Conservation (phyloP, 208 protist species). For the Chromosphaera perkinsii region DNA sequence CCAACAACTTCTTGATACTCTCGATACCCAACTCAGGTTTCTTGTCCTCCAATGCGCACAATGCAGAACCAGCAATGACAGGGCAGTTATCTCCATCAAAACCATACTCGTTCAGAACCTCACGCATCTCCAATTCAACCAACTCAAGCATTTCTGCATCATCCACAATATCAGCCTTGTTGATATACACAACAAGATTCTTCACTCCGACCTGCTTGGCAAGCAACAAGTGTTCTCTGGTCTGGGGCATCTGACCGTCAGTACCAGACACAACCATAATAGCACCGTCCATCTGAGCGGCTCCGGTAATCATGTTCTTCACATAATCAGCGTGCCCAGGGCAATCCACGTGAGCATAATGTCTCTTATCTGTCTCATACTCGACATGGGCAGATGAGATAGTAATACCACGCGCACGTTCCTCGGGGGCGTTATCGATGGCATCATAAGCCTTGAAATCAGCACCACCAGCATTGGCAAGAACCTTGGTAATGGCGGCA, state of each 20-base stretch:
- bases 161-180: constrained; percentile 79
- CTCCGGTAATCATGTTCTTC: constrained; percentile 70
- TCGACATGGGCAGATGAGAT: constrained; percentile 73
- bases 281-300: constrained; percentile 74
- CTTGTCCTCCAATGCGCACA: constrained; percentile 87
- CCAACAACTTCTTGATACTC: constrained; percentile 80
- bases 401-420: constrained; percentile 74
- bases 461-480: constrained; percentile 45
- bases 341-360: constrained; percentile 81
- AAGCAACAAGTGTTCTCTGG: constrained; percentile 96
- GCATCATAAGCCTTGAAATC: constrained; percentile 63
- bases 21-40: constrained; percentile 65
- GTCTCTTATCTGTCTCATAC: constrained; percentile 67
- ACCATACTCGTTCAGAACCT: constrained; percentile 74
- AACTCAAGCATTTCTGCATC: constrained; percentile 61
- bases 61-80: constrained; percentile 81
- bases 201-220: constrained; percentile 92
- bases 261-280: constrained; percentile 73
- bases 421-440: constrained; percentile 77
- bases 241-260: constrained; percentile 97
- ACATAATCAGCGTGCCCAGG: constrained; percentile 76
- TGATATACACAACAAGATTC: constrained; percentile 93
- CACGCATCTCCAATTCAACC: constrained; percentile 93
- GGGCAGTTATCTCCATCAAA: constrained; percentile 69
- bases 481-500: constrained; percentile 87